These are phyloP conservation scores for Paxillus rubicundulus DNA, from an alignment of 768 basidiomycete genomes.

Conservation along the genomic window DNA sequence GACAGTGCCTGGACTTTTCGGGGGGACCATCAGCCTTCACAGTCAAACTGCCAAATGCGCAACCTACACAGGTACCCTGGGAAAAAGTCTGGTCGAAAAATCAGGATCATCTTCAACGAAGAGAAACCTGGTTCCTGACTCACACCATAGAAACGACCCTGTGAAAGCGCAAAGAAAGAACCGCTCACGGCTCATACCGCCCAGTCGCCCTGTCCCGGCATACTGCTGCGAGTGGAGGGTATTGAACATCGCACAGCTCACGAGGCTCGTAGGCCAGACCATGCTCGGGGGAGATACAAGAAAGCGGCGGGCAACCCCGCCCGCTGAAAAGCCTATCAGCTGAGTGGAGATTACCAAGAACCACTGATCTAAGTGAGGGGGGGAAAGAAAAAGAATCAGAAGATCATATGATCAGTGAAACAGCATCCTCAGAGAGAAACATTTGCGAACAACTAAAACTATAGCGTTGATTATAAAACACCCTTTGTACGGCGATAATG, in stretches of 20 bases:
- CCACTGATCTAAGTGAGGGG: constrained; percentile 60
- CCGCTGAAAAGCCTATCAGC: constrained; percentile 81
- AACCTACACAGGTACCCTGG: constrained; percentile 45
- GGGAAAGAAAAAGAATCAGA: not conserved
- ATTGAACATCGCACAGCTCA: constrained; percentile 74
- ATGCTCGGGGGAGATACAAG: constrained; percentile 53
- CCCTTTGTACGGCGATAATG: constrained; percentile 71
- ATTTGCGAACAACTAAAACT: constrained; percentile 51
- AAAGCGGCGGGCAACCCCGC: constrained; percentile 72
- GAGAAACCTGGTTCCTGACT: constrained; percentile 14
- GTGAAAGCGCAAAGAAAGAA: constrained; percentile 72
- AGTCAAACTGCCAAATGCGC: not conserved
- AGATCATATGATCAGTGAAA: constrained; percentile 1
- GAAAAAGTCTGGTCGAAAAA: constrained; percentile 35
- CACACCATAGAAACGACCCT: constrained; percentile 60
- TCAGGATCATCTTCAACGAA: constrained; percentile 2
- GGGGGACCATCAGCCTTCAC: constrained; percentile 18
- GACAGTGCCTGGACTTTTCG: constrained; percentile 44
- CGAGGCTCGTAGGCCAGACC: constrained; percentile 80
- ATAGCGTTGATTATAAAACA: constrained; percentile 66
- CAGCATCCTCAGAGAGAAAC: not conserved
- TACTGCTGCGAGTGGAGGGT: constrained; percentile 72
- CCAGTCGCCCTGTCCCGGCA: constrained; percentile 57
- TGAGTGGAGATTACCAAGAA: constrained; percentile 74
- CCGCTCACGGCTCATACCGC: constrained; percentile 68